Evolutionary conservation across 2,329 filamentous ascomycete genomes (phyloP).

Genomic region (Fusarium odoratissimum): DNA sequence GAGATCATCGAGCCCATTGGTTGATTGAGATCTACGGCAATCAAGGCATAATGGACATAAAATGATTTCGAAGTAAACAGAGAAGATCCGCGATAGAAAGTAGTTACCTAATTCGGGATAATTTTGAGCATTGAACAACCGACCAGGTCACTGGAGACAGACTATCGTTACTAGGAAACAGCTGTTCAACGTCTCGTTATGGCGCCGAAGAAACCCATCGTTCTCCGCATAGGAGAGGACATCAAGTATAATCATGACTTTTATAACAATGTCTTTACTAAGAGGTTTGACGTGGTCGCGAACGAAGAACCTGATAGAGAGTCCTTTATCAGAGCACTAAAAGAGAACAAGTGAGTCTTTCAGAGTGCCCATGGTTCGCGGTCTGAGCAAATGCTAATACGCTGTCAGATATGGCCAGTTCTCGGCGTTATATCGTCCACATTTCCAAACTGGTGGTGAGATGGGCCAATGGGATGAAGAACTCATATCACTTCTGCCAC

Average conservation of each 20-base stretch:
- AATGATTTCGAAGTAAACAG: not conserved
- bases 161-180: not conserved
- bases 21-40: too few species aligned
- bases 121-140: too few species aligned
- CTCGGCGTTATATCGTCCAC: conserved; percentile 64
- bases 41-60: not conserved
- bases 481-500: conserved; percentile 64
- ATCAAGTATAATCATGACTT: conserved; percentile 61
- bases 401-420: conserved; percentile 38
- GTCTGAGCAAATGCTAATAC: not conserved
- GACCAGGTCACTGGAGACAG: too few species aligned
- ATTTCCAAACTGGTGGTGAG: conserved; percentile 71
- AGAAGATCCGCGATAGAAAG: not conserved
- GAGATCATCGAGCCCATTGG: not conserved
- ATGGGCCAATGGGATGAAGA: conserved; percentile 71
- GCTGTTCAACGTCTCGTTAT: not conserved
- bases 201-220: conserved; percentile 27
- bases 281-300: conserved; percentile 55
- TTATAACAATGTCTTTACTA: conserved; percentile 52
- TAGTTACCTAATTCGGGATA: not conserved
- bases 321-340: conserved; percentile 55
- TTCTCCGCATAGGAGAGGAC: conserved; percentile 53
- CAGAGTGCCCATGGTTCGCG: rapidly evolving
- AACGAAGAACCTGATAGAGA: conserved; percentile 51
- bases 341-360: conserved; percentile 46